Conservation (phyloP, 1,284 basidiomycete genomes). For the Hemileia vastatrix region DNA sequence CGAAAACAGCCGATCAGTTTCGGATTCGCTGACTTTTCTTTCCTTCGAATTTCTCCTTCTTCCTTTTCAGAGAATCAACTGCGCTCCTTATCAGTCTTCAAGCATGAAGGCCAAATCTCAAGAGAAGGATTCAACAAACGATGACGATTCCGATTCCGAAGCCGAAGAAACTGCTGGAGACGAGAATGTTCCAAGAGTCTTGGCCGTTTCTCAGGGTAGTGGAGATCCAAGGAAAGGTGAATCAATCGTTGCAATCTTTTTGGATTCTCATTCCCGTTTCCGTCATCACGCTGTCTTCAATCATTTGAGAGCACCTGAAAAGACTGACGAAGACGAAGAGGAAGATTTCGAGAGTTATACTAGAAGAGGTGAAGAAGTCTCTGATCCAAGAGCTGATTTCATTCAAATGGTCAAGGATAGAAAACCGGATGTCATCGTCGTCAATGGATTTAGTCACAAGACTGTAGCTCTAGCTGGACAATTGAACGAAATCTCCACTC, state of each 20-base stretch:
- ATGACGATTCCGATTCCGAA: slow-evolving; percentile 3
- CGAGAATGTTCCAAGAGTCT: slow-evolving; percentile 68
- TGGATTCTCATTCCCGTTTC: slow-evolving; percentile 77
- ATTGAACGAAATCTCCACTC: slow-evolving; percentile 28
- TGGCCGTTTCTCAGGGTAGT: slow-evolving; percentile 87
- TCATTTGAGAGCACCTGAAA: slow-evolving; percentile 46
- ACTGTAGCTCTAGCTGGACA: slow-evolving; percentile 16
- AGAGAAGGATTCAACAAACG: slow-evolving; percentile 22
- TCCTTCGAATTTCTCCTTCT: neutral
- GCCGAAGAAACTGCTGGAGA: too few species aligned
- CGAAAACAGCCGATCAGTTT: too few species aligned
- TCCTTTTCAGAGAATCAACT: slow-evolving; percentile 44
- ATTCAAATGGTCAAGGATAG: slow-evolving; percentile 70
- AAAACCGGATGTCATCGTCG: slow-evolving; percentile 74
- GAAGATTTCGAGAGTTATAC: neutral
- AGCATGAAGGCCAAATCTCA: too few species aligned
- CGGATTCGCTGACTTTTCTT: neutral
- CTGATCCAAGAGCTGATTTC: slow-evolving; percentile 35
- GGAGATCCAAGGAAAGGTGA: slow-evolving; percentile 88
- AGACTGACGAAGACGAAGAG: slow-evolving; percentile 58
- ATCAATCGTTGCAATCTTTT: slow-evolving; percentile 68
- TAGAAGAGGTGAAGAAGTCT: slow-evolving; percentile 27
- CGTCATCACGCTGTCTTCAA: slow-evolving; percentile 80
- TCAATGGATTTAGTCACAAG: slow-evolving; percentile 57
- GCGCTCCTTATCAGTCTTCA: slow-evolving; percentile 59